Evolutionary conservation across 2,329 filamentous ascomycete species (phyloP), one percentile per base, ranked within the genome.

Genomic region (Alternaria dauci): DNA sequence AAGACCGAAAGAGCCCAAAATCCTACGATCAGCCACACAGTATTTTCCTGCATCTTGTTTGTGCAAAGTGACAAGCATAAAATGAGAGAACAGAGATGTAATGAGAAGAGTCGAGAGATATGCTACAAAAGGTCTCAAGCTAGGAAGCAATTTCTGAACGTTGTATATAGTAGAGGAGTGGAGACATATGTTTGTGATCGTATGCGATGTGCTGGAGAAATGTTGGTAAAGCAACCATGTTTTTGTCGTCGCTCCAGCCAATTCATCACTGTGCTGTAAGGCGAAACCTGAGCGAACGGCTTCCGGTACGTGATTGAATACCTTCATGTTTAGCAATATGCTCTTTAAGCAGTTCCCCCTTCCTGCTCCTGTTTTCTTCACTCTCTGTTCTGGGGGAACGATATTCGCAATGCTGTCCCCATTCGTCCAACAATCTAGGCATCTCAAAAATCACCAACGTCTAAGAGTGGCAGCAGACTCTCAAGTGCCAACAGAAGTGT

Each of bases 11-110:
- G 30, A 36, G 14, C 46, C 16, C 36, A 14, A 1, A 48, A 48
- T 2, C 30, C 46, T 25, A 30, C 30, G 8, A 48, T 48, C 0
- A 48, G 30, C 46, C 46, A 48, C 12, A 34, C 25, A 16, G 14
- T n/a, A 11, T 16, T 48, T 9, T 39, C 36, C 1, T 48, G 30
- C 8, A 16, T 1, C 30, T 36, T 34, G 7, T 5, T 48, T 11
- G 14, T 7, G 3, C 7, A 1, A 7, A 36, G 20, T 16, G 12
- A 2, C 0, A 4, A 4, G 23, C 3, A 11, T 9, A 8, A n/a
- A 20, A 25, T 8, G 5, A 5, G 23, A 4, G 14, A 43, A 25
- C 39, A 25, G 6, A 41, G 2, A 26, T 43, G 39, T 42, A 12
- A 41, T 43, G 5, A 26, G 12, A 9, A 26, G 20, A n/a, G 41